Conservation (phyloP, 345 rosid genomes). For the Melaleuca alternifolia region DNA sequence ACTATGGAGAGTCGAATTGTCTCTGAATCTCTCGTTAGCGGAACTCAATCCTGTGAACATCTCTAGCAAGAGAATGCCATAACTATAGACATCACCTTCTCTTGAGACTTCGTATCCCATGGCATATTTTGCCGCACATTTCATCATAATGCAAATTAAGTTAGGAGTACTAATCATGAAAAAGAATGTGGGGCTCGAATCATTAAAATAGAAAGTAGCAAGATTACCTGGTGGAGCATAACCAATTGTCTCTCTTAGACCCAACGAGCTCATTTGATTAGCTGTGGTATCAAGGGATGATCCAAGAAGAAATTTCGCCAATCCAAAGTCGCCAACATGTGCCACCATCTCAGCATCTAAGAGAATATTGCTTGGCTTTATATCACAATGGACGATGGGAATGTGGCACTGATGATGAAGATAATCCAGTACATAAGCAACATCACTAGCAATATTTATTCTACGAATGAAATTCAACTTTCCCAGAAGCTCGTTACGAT, state of each 20-base stretch:
- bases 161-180: no score
- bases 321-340: background rate
- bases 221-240: background rate
- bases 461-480: background rate
- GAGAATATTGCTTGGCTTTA: background rate
- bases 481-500: background rate
- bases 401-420: background rate
- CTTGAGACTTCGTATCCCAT: no score
- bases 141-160: background rate
- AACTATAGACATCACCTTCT: background rate
- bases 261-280: background rate
- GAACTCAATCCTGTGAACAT: background rate
- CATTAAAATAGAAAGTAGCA: no score
- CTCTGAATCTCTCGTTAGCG: background rate
- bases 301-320: background rate
- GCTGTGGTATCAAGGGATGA: background rate
- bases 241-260: background rate
- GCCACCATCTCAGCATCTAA: background rate
- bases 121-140: background rate
- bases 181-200: background rate
- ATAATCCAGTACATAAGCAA: background rate
- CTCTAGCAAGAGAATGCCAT: no score
- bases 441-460: background rate
- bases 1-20: no score
- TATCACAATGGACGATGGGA: background rate